Evolutionary conservation across 345 rosid genomes (phyloP).

Genomic region (Rhodamnia rubescens): DNA sequence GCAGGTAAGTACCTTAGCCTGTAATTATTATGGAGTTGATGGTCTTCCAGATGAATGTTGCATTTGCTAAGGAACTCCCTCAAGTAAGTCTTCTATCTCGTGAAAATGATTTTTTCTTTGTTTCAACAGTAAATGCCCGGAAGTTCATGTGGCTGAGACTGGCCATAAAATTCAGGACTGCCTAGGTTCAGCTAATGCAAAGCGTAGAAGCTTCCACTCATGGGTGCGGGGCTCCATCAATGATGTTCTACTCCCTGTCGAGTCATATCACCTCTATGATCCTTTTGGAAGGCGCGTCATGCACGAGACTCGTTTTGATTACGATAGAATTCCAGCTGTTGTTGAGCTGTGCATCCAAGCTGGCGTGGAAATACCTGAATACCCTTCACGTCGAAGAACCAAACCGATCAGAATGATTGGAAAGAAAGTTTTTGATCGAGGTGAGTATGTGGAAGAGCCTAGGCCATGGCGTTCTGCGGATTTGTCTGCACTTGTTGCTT

Average conservation of each 20-base stretch:
- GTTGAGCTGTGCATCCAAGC: constrained; percentile 90
- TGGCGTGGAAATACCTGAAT: constrained; percentile 73
- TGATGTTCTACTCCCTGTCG: constrained; percentile 71
- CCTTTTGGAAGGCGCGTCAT: constrained; percentile 71
- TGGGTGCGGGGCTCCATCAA: constrained; percentile 71
- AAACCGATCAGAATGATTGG: constrained; percentile 68
- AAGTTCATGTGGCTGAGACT: constrained; percentile 56
- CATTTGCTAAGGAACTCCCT: not conserved
- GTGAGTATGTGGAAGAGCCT: constrained; percentile 57
- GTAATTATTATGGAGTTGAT: not conserved
- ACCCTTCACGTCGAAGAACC: constrained; percentile 73
- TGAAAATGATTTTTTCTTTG: not conserved
- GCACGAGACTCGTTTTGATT: constrained; percentile 74
- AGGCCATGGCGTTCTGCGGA: constrained; percentile 26
- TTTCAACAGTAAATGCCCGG: constrained; percentile 57
- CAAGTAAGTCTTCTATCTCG: not conserved
- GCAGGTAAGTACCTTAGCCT: constrained; percentile 29
- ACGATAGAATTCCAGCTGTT: constrained; percentile 76
- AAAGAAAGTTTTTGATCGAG: constrained; percentile 56
- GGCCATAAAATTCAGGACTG: constrained; percentile 67
- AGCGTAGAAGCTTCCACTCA: constrained; percentile 45
- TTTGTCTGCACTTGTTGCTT: constrained; percentile 44
- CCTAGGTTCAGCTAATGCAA: constrained; percentile 27
- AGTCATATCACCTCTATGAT: constrained; percentile 77
- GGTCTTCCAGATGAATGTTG: not conserved